phyloP scores from a whole-genome alignment of 257 asterid genomes.

The Capsicum baccatum region DNA sequence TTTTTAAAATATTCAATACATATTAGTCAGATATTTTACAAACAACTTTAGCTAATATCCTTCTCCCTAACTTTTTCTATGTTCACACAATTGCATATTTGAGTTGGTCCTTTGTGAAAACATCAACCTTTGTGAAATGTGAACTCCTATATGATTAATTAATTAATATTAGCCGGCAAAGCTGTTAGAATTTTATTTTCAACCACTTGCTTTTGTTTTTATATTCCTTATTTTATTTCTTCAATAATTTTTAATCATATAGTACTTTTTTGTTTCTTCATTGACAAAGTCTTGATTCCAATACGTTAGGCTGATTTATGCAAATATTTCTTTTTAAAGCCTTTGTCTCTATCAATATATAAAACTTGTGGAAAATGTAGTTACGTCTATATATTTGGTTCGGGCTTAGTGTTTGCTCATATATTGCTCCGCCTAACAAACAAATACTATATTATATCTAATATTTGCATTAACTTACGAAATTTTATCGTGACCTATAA shows the following conservation, averaged over 20 bases:
- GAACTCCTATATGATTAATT: neutral
- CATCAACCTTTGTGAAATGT: neutral
- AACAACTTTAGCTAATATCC: too few relatives aligned
- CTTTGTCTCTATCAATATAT: too few relatives aligned
- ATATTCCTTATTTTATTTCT: neutral
- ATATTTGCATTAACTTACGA: neutral
- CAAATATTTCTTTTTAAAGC: too few relatives aligned
- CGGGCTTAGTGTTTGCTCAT: too few relatives aligned
- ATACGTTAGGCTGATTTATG: too few relatives aligned
- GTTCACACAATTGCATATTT: slow-evolving; percentile 5
- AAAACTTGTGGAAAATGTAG: too few relatives aligned
- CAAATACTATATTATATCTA: too few relatives aligned
- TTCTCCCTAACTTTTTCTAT: neutral
- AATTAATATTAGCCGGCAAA: neutral
- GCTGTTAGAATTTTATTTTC: neutral
- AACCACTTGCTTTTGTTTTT: neutral
- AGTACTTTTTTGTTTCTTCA: neutral
- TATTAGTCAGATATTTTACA: too few relatives aligned
- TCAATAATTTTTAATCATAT: neutral
- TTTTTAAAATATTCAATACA: too few relatives aligned
- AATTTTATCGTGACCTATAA: neutral
- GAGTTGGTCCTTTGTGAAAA: neutral
- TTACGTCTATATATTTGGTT: too few relatives aligned
- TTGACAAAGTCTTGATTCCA: neutral
- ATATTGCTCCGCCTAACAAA: too few relatives aligned